phyloP scores from a whole-genome alignment of 1,284 basidiomycete genomes.

The Malassezia arunalokei region DNA sequence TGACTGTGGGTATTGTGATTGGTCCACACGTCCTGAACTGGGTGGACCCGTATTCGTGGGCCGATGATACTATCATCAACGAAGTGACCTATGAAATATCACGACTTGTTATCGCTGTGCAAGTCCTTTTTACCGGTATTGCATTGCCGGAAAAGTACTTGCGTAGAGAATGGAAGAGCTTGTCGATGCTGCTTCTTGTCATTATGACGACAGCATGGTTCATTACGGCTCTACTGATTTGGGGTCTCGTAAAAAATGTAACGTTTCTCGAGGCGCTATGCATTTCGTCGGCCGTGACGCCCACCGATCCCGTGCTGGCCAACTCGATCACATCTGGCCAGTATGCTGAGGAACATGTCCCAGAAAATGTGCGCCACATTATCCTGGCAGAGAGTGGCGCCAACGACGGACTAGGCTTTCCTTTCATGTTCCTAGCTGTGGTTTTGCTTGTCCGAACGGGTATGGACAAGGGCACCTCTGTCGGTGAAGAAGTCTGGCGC shows the following conservation, averaged over 20 bases:
- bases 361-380: conserved; percentile 45
- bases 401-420: conserved; percentile 47
- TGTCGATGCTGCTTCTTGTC: conserved; percentile 42
- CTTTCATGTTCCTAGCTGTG: conserved; percentile 45
- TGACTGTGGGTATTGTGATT: conserved; percentile 35
- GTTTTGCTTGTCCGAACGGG: conserved; percentile 34
- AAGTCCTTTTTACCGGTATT: conserved; percentile 48
- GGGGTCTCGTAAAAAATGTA: conserved; percentile 42
- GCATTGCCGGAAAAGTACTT: conserved; percentile 45
- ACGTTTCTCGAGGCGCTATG: conserved; percentile 46
- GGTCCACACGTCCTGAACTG: conserved; percentile 41
- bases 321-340: conserved; percentile 46
- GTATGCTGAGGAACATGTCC: conserved; percentile 48
- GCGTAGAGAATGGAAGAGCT: conserved; percentile 35
- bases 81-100: conserved; percentile 47
- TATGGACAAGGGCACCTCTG: conserved; percentile 24
- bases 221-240: conserved; percentile 43
- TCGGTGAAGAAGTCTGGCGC: conserved; percentile 40
- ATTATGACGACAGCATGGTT: conserved; percentile 49
- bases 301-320: conserved; percentile 48
- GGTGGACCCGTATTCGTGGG: conserved; percentile 39
- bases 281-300: conserved; percentile 47
- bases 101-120: conserved; percentile 44
- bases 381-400: conserved; percentile 48
- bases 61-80: conserved; percentile 21